These are phyloP conservation scores for Przewalskia tangutica DNA, from an alignment of 257 asterid genomes.

Conservation along the genomic window DNA sequence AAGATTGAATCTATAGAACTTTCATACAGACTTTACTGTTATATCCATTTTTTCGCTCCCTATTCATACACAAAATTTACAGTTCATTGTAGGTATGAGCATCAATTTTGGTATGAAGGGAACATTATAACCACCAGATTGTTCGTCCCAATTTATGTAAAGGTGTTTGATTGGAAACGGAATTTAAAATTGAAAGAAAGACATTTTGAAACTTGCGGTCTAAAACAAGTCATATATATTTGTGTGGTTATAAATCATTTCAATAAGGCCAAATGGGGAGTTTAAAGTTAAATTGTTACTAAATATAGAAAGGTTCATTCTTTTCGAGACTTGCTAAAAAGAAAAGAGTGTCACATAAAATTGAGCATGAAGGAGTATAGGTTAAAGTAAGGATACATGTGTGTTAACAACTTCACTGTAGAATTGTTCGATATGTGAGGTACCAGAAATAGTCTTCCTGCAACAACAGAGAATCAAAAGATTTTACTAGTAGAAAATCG, in stretches of 20 bases:
- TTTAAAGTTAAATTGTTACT: background rate
- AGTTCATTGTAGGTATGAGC: background rate
- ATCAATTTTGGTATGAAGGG: background rate
- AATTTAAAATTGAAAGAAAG: background rate
- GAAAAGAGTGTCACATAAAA: background rate
- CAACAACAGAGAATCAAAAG: background rate
- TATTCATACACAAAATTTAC: background rate
- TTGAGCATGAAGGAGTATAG: background rate
- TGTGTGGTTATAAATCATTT: background rate
- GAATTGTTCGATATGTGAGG: constrained; percentile 44
- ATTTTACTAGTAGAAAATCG: background rate
- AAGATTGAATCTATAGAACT: background rate
- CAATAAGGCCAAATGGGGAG: background rate
- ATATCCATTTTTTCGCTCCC: background rate
- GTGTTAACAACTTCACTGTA: constrained; percentile 56
- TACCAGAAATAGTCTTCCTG: constrained; percentile 74
- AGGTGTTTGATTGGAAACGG: background rate
- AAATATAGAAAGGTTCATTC: background rate
- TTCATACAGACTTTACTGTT: background rate
- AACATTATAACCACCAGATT: background rate
- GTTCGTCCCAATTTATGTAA: background rate
- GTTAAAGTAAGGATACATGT: constrained; percentile 39
- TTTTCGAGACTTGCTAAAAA: background rate
- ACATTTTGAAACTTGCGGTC: background rate
- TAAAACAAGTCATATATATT: background rate